Conservation (phyloP, 2,329 filamentous ascomycete species). For the Cryphonectria radicalis region DNA sequence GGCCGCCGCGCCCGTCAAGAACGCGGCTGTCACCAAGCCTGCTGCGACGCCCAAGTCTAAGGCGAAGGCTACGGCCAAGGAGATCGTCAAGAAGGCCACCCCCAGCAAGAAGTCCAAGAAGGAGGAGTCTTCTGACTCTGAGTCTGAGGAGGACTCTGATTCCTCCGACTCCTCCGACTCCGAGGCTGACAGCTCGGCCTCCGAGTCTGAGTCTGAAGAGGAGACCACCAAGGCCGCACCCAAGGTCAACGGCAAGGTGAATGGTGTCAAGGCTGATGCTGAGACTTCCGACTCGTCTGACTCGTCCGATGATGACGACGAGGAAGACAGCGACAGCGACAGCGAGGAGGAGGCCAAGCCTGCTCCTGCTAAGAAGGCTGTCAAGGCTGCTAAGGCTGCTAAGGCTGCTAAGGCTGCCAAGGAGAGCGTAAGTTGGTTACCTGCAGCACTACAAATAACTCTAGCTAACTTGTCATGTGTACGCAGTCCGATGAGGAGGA, state of each 20-base stretch:
- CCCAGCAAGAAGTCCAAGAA: constrained; percentile 54
- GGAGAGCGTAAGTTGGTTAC: constrained; percentile 29
- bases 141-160: constrained; percentile 39
- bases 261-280: constrained; percentile 42
- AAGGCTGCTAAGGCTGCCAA: constrained; percentile 39
- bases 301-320: constrained; percentile 38
- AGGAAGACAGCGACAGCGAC: constrained; percentile 36
- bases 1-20: constrained; percentile 64
- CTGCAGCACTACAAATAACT: constrained; percentile 2
- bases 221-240: constrained; percentile 37
- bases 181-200: constrained; percentile 42
- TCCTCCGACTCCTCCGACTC: constrained; percentile 43
- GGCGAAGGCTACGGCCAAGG: constrained; percentile 70
- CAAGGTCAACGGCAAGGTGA: constrained; percentile 37
- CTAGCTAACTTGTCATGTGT: not conserved
- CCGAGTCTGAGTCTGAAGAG: constrained; percentile 44
- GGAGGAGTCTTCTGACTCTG: constrained; percentile 41
- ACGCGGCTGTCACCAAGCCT: constrained; percentile 69
- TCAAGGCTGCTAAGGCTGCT: constrained; percentile 37
- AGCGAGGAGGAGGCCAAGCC: constrained; percentile 35
- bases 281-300: constrained; percentile 42
- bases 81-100: constrained; percentile 55
- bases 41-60: constrained; percentile 67
- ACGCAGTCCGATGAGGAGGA: constrained; percentile 10
- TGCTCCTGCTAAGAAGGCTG: constrained; percentile 35